Percentiles rank a stretch among this genome's conserved stretches.
These are phyloP conservation scores for Neophaeococcomyces mojaviensis DNA, from an alignment of 2,329 filamentous ascomycete species.

Conservation along the genomic window DNA sequence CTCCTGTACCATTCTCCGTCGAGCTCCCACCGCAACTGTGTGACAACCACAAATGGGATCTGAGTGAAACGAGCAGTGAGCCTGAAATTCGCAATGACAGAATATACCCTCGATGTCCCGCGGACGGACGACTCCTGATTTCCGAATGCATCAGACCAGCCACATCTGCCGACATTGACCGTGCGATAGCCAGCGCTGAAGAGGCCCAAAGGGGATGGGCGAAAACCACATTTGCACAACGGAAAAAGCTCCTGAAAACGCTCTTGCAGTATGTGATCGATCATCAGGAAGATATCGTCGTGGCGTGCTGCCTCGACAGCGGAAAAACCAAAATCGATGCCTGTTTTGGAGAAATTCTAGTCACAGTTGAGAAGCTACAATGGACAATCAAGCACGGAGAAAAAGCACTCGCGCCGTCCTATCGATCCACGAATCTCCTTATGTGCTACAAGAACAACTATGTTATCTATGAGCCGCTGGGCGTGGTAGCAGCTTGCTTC, in stretches of 20 bases:
- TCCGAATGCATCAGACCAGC: slow-evolving; percentile 56
- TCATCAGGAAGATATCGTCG: slow-evolving; percentile 80
- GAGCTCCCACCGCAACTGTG: slow-evolving; percentile 13
- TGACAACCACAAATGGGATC: slow-evolving; percentile 10
- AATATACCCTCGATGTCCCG: slow-evolving; percentile 52
- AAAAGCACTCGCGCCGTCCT: slow-evolving; percentile 62
- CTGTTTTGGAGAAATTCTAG: slow-evolving; percentile 85
- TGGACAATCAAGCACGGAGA: slow-evolving; percentile 94
- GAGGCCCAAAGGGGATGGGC: slow-evolving; percentile 72
- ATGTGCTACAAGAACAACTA: slow-evolving; percentile 94
- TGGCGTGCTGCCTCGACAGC: slow-evolving; percentile 79
- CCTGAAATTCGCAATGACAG: slow-evolving; percentile 14
- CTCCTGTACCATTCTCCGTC: slow-evolving; percentile 11
- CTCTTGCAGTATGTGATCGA: slow-evolving; percentile 72
- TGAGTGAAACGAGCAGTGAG: slow-evolving; percentile 2
- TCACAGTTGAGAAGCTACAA: slow-evolving; percentile 85
- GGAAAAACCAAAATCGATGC: slow-evolving; percentile 93
- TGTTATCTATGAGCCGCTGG: slow-evolving; percentile 83
- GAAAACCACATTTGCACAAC: slow-evolving; percentile 66
- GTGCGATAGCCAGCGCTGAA: slow-evolving; percentile 64
- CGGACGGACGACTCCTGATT: slow-evolving; percentile 77
- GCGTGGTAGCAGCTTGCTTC: slow-evolving; percentile 84
- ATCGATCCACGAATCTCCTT: slow-evolving; percentile 77
- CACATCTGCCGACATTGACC: slow-evolving; percentile 69
- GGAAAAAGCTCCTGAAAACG: slow-evolving; percentile 70